Evolutionary conservation across 2,329 filamentous ascomycete species (phyloP).

Genomic region (Paraconiothyrium sp.): DNA sequence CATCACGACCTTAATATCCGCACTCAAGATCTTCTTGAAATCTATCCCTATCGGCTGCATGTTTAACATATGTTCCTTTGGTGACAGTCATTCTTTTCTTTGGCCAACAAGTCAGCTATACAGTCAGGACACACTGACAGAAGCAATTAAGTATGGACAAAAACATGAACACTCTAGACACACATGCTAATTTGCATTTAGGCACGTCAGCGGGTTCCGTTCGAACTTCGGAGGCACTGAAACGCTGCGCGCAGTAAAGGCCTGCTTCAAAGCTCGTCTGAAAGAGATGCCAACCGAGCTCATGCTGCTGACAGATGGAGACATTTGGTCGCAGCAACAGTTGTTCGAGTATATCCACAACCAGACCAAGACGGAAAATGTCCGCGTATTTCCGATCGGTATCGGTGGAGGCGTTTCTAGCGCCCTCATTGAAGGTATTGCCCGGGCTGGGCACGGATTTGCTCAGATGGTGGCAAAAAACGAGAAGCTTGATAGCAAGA

Average conservation of each 20-base stretch:
- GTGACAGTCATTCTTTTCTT: constrained; percentile 55
- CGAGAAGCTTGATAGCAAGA: constrained; percentile 73
- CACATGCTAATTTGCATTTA: not conserved
- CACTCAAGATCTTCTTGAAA: constrained; percentile 70
- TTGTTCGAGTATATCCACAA: constrained; percentile 59
- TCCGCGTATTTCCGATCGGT: constrained; percentile 65
- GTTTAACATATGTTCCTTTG: constrained; percentile 76
- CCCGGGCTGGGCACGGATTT: constrained; percentile 64
- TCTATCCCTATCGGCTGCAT: constrained; percentile 68
- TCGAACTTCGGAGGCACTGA: constrained; percentile 63
- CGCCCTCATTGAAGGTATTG: constrained; percentile 66
- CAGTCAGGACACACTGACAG: constrained; percentile 51
- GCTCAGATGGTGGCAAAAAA: constrained; percentile 66
- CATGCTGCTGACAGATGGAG: constrained; percentile 64
- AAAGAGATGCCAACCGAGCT: constrained; percentile 58
- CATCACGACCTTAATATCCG: constrained; percentile 63
- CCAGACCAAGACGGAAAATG: constrained; percentile 48
- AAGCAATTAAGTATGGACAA: constrained; percentile 43
- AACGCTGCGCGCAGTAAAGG: constrained; percentile 57
- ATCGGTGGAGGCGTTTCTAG: constrained; percentile 64
- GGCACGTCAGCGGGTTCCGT: constrained; percentile 53
- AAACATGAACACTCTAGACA: not conserved
- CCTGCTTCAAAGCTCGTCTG: constrained; percentile 53
- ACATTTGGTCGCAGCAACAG: constrained; percentile 58
- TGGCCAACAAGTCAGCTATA: constrained; percentile 58